These are phyloP conservation scores for Aspergillus sp. DNA, from an alignment of 2,329 filamentous ascomycete genomes.

Conservation along the genomic window DNA sequence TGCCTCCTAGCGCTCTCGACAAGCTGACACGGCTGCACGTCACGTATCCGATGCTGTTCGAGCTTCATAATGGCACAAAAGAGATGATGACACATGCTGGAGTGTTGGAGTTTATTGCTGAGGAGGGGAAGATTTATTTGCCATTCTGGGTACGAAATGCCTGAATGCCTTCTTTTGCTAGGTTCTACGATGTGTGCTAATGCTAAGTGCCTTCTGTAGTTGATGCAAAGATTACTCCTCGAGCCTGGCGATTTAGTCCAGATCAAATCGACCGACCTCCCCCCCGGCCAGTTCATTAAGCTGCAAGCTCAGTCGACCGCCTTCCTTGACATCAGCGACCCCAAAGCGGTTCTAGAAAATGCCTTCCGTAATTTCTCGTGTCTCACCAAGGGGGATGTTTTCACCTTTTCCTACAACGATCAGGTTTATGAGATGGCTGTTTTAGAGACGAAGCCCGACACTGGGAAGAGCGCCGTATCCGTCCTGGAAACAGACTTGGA, in stretches of 20 bases:
- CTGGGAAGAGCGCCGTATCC: constrained; percentile 72
- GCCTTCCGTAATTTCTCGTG: constrained; percentile 94
- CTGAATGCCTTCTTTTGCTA: neutral
- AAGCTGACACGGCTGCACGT: constrained; percentile 95
- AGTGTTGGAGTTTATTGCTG: constrained; percentile 93
- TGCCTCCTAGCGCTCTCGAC: constrained; percentile 92
- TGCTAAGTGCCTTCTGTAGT: constrained; percentile 41
- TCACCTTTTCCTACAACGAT: constrained; percentile 96
- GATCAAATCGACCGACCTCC: constrained; percentile 87
- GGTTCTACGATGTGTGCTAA: neutral
- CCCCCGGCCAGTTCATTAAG: constrained; percentile 87
- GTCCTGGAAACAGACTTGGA: constrained; percentile 95
- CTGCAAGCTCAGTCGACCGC: constrained; percentile 86
- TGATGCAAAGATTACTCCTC: constrained; percentile 85
- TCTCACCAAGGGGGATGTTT: constrained; percentile 84
- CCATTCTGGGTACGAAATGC: constrained; percentile 72
- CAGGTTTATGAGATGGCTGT: constrained; percentile 88
- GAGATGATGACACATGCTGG: constrained; percentile 80
- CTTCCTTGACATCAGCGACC: constrained; percentile 95
- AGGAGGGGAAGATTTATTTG: constrained; percentile 92
- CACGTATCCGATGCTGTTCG: constrained; percentile 94
- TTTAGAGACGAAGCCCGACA: constrained; percentile 81
- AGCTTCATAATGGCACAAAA: constrained; percentile 81
- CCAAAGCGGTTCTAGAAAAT: constrained; percentile 92
- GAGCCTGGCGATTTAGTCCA: constrained; percentile 92